Conservation (phyloP, 768 basidiomycete genomes). For the Mycena rebaudengoi region DNA sequence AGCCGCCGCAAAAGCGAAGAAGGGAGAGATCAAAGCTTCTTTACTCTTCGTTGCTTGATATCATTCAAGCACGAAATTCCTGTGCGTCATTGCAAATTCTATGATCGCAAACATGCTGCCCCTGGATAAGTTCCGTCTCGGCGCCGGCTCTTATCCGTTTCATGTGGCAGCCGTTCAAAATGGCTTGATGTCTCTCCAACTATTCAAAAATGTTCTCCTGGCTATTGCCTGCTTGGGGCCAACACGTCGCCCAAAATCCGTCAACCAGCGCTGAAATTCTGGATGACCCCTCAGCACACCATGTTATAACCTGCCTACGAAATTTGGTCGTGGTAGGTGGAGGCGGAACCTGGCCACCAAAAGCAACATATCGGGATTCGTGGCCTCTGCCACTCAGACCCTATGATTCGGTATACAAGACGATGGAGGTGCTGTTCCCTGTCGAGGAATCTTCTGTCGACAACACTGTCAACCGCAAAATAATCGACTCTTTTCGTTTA, state of each 20-base stretch:
- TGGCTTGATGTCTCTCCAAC: no score
- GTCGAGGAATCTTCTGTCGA: slow-evolving; percentile 27
- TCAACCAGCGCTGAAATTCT: slow-evolving; percentile 20
- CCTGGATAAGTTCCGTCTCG: no score
- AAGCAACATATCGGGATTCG: slow-evolving; percentile 27
- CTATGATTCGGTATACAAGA: slow-evolving; percentile 21
- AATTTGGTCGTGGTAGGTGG: slow-evolving; percentile 21
- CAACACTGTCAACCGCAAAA: slow-evolving; percentile 25
- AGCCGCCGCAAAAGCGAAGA: no score
- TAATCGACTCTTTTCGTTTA: slow-evolving; percentile 28
- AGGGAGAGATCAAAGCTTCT: no score
- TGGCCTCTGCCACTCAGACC: slow-evolving; percentile 25
- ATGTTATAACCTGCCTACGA: slow-evolving; percentile 12
- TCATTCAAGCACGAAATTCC: no score
- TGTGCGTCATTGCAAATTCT: no score
- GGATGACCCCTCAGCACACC: slow-evolving; percentile 13
- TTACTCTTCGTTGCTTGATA: no score
- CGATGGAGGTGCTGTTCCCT: slow-evolving; percentile 27
- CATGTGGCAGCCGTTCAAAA: no score
- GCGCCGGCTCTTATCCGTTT: no score
- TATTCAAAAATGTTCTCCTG: slow-evolving; percentile 25
- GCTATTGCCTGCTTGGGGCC: slow-evolving; percentile 23
- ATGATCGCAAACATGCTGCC: no score
- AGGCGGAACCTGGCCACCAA: slow-evolving; percentile 31
- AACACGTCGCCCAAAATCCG: neutral